These are phyloP conservation scores for Ustilago vetiveriae DNA, from an alignment of 1,284 basidiomycete species.

Conservation along the genomic window DNA sequence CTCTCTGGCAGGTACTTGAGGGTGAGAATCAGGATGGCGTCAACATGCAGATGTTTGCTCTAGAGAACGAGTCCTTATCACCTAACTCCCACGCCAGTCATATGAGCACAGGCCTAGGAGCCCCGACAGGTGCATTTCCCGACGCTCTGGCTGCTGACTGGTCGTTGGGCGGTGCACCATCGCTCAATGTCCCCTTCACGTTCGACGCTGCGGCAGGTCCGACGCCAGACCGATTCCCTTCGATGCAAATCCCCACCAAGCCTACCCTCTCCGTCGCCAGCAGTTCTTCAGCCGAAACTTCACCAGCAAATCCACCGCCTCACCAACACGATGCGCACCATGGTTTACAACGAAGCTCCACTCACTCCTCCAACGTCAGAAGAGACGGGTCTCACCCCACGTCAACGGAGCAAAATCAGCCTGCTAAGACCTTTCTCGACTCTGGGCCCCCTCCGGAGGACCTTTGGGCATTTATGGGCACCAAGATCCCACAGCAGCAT, in stretches of 20 bases:
- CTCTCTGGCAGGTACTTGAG: conserved; percentile 48
- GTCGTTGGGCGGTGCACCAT: conserved; percentile 34
- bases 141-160: conserved; percentile 41
- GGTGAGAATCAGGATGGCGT: conserved; percentile 45
- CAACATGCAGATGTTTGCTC: conserved; percentile 48
- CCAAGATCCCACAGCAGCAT: conserved; percentile 45
- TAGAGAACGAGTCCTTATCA: conserved; percentile 42
- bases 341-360: conserved; percentile 14
- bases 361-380: conserved; percentile 6
- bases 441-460: conserved; percentile 37
- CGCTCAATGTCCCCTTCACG: conserved; percentile 45
- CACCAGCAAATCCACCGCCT: conserved; percentile 18
- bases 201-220: conserved; percentile 39
- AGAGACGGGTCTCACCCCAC: neutral
- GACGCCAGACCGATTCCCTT: conserved; percentile 23
- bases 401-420: conserved; percentile 12
- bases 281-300: conserved; percentile 41
- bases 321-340: conserved; percentile 1
- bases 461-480: conserved; percentile 43
- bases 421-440: conserved; percentile 31
- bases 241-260: conserved; percentile 33
- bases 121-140: conserved; percentile 13
- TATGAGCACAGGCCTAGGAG: conserved; percentile 24
- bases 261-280: conserved; percentile 30
- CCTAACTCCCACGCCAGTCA: conserved; percentile 36